These are phyloP conservation scores for Penicillium sp. DNA, from an alignment of 2,329 filamentous ascomycete genomes.

Conservation along the genomic window DNA sequence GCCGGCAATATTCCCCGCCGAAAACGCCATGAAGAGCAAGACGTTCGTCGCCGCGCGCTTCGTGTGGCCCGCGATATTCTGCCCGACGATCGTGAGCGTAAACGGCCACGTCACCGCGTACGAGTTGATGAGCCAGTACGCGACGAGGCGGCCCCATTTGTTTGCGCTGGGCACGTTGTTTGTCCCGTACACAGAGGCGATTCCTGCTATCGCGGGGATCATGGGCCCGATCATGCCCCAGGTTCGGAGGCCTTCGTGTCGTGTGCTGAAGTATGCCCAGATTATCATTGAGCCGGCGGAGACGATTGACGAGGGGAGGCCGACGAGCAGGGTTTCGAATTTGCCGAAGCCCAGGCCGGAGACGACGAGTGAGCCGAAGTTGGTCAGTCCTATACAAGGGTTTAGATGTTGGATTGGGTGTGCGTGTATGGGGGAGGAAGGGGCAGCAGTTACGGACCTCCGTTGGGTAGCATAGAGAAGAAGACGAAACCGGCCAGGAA, in stretches of 20 bases:
- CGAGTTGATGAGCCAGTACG: background rate
- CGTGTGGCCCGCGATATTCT: background rate
- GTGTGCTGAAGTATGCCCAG: background rate
- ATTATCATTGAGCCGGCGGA: background rate
- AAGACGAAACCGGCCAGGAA: background rate
- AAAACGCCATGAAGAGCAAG: background rate
- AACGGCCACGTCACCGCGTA: constrained; percentile 1
- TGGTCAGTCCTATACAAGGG: background rate
- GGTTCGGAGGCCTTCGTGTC: background rate
- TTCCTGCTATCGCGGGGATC: background rate
- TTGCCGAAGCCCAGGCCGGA: background rate
- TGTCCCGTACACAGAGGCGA: background rate
- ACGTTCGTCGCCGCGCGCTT: background rate
- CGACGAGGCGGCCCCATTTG: background rate
- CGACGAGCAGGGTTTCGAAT: background rate
- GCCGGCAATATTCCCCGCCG: background rate
- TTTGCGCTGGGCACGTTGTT: background rate
- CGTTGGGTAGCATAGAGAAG: background rate
- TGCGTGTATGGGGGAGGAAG: background rate
- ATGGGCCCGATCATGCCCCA: background rate
- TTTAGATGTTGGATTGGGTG: background rate
- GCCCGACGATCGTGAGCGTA: background rate
- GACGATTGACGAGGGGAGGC: background rate
- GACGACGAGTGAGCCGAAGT: background rate
- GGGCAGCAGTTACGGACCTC: background rate